These are phyloP conservation scores for Nicotiana tomentosiformis DNA, from an alignment of 257 asterid genomes.

Conservation along the genomic window DNA sequence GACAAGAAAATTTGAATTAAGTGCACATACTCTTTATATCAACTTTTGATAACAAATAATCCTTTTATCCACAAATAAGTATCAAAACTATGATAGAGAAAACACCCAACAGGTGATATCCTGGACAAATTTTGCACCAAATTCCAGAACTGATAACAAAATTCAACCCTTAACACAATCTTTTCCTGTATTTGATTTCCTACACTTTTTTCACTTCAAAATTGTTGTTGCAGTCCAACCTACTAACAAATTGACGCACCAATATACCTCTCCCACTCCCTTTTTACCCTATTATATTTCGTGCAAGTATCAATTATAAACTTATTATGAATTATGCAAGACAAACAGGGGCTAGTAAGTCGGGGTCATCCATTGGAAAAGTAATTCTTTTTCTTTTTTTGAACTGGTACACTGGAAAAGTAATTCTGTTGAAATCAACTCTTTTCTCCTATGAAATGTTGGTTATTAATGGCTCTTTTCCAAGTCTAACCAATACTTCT, in stretches of 20 bases:
- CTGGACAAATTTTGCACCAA: background rate
- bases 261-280: background rate
- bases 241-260: background rate
- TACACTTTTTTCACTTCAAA: background rate
- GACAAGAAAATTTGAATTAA: conserved; percentile 16
- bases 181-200: conserved; percentile 2
- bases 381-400: background rate
- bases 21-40: background rate
- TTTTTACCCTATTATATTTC: background rate
- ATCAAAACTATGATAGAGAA: background rate
- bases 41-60: background rate
- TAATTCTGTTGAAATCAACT: background rate
- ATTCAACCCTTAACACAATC: background rate
- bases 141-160: background rate
- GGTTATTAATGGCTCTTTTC: background rate
- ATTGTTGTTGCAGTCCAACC: background rate
- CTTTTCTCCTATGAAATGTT: background rate
- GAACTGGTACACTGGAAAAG: background rate
- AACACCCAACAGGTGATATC: background rate
- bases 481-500: background rate
- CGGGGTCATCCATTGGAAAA: background rate
- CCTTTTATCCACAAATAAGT: background rate
- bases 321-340: background rate
- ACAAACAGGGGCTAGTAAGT: background rate
- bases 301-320: background rate